A percentile compares a stretch with the other conserved stretches of the same genome.
phyloP scores from a whole-genome alignment of 305 asterid species.

The Salvia sclarea region DNA sequence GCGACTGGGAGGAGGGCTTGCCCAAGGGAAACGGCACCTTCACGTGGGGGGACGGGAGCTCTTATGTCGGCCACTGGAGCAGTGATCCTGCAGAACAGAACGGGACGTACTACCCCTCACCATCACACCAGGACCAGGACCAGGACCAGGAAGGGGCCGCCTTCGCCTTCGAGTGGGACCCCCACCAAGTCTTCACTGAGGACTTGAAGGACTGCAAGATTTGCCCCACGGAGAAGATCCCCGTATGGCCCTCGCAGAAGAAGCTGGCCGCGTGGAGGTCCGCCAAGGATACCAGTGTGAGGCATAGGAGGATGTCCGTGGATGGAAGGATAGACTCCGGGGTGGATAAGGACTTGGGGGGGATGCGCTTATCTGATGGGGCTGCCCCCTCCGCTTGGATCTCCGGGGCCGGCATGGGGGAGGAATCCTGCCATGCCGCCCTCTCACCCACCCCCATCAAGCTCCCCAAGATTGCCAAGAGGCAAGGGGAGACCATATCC shows the following conservation, averaged over 20 bases:
- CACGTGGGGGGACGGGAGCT: constrained; percentile 67
- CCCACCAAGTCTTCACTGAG: constrained; percentile 47
- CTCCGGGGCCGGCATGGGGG: constrained; percentile 34
- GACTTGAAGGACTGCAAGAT: constrained; percentile 57
- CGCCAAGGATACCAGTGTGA: constrained; percentile 46
- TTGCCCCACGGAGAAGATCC: constrained; percentile 58
- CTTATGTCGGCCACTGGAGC: constrained; percentile 69
- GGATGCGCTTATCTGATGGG: constrained; percentile 58
- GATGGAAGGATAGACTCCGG: constrained; percentile 70
- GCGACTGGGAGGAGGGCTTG: constrained; percentile 65
- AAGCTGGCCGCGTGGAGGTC: constrained; percentile 73
- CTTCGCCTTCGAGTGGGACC: constrained; percentile 52
- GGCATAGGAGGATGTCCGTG: constrained; percentile 72
- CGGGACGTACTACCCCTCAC: constrained; percentile 52
- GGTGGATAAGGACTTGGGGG: constrained; percentile 56
- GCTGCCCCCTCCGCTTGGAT: constrained; percentile 49
- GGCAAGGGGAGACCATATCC: constrained; percentile 82
- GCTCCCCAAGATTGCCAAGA: constrained; percentile 68
- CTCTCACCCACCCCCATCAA: constrained; percentile 50
- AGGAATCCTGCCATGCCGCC: constrained; percentile 24
- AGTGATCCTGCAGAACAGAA: constrained; percentile 53
- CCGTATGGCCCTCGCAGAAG: constrained; percentile 86
- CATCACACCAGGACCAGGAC: no score
- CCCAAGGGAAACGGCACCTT: constrained; percentile 70
- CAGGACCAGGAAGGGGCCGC: no score